Base-by-base conservation (phyloP, 306 rosid genomes). In the Glycine tomentella region DNA sequence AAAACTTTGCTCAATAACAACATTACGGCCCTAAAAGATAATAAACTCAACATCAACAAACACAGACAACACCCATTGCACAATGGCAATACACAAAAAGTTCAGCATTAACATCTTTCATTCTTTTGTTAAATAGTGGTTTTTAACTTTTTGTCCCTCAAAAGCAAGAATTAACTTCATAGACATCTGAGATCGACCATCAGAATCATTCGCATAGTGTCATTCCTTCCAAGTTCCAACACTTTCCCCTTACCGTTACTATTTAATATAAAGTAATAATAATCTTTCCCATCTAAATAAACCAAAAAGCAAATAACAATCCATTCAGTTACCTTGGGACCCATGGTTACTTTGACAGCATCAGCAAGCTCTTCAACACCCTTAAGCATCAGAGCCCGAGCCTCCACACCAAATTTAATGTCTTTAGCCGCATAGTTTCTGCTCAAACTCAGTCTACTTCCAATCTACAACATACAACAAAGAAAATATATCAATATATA, bases 281-380 rank as follows among this genome's bases (percentile, higher is more conserved):
- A 20, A 20, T 1, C 20, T 20, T 20, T 1, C 20, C 20, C 20
- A 20, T 20, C 20, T 20, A 20, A 20, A 20, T 20, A 20, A 20
- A 20, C 20, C 20, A 20, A 20, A 20, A 20, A 20, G 20, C 20
- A 20, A 20, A 20, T 20, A 20, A 20, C 20, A 20, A 20, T 20
- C 20, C 20, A 20, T 20, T 20, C 20, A 20, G 20, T 20, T 20
- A 44, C 99, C 97, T 95, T 95, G 36, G 98, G 99, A 72, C 99
- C 99, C 98, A 95, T 95, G 64, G 99, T 95, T 66, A 95, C 97
- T 89, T 87, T 91, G 65, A 93, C 99, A 9, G 99, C 99, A 63
- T 95, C 97, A 0, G 98, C 97, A 58, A 95, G 97, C 50, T 95
- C 99, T 83, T 91, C 98, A 14, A 95, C 95, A 77, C 99, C 99